phyloP scores from a whole-genome alignment of 208 protist genomes.

The Crithidia acanthocephali region DNA sequence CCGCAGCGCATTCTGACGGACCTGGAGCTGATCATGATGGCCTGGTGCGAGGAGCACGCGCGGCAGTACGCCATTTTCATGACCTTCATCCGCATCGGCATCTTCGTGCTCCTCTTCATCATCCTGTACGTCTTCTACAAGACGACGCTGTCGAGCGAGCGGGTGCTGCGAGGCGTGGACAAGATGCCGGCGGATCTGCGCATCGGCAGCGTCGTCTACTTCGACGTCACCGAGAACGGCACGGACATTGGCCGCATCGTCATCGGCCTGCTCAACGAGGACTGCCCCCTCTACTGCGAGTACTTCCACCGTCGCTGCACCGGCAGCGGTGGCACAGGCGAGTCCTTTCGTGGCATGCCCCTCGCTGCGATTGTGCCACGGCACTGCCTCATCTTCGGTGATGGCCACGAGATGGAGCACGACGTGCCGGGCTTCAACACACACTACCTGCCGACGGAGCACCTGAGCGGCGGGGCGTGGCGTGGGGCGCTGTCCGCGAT shows the following conservation, averaged over 20 bases:
- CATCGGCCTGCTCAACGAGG: conserved; percentile 87
- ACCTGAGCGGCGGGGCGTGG: conserved; percentile 76
- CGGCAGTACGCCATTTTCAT: conserved; percentile 79
- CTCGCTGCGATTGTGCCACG: conserved; percentile 76
- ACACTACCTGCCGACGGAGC: conserved; percentile 78
- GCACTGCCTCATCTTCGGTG: conserved; percentile 85
- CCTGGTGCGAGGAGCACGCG: conserved; percentile 90
- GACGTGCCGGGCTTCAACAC: conserved; percentile 78
- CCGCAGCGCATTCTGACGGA: conserved; percentile 79
- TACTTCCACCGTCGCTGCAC: conserved; percentile 91
- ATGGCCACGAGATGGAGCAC: conserved; percentile 78
- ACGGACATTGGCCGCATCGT: conserved; percentile 80
- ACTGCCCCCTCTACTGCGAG: conserved; percentile 90
- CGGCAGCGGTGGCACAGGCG: conserved; percentile 65
- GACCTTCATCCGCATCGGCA: conserved; percentile 53
- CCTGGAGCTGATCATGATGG: conserved; percentile 89
- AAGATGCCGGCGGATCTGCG: conserved; percentile 84
- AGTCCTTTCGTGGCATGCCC: conserved; percentile 84
- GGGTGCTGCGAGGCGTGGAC: conserved; percentile 78
- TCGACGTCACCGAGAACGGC: conserved; percentile 87
- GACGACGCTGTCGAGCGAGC: conserved; percentile 79
- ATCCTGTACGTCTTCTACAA: conserved; percentile 88
- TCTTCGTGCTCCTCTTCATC: conserved; percentile 76
- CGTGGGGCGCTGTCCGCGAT: conserved; percentile 83
- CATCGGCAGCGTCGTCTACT: conserved; percentile 90